These are phyloP conservation scores for Quercus aquifolioides DNA, from an alignment of 306 rosid species.

Conservation along the genomic window DNA sequence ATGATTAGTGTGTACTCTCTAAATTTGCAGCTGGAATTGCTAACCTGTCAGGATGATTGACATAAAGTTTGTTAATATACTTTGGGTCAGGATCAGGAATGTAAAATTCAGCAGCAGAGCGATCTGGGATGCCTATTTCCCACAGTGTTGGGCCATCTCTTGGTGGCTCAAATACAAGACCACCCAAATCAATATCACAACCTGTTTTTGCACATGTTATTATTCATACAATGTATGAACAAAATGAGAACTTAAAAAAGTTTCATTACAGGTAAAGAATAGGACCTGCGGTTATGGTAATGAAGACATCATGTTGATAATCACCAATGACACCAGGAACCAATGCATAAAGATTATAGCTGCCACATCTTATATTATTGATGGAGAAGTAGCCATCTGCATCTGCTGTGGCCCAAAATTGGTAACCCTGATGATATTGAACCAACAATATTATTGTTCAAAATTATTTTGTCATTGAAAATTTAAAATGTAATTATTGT, in stretches of 20 bases:
- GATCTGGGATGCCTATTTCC: constrained; percentile 96
- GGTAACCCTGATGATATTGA: constrained; percentile 56
- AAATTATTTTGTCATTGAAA: too few relatives aligned
- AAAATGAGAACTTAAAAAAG: not conserved
- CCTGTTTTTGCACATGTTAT: constrained; percentile 36
- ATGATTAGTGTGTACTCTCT: too few relatives aligned
- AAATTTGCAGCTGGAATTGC: not conserved
- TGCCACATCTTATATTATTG: constrained; percentile 37
- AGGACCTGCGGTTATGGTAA: constrained; percentile 61
- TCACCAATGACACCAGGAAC: constrained; percentile 79
- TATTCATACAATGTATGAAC: constrained; percentile 5
- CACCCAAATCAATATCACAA: constrained; percentile 51
- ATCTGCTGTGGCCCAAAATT: constrained; percentile 76
- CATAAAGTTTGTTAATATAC: constrained; percentile 67
- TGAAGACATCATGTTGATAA: constrained; percentile 42
- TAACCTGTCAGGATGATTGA: constrained; percentile 83
- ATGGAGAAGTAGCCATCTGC: constrained; percentile 60
- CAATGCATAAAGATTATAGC: constrained; percentile 72
- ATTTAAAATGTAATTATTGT: too few relatives aligned
- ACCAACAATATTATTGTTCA: too few relatives aligned
- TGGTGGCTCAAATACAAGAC: constrained; percentile 65
- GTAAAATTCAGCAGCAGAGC: constrained; percentile 77
- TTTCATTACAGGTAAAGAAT: not conserved
- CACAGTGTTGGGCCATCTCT: constrained; percentile 86
- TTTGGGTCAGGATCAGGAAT: constrained; percentile 83